These are phyloP conservation scores for Lycium ferocissimum DNA, from an alignment of 257 asterid species.

Conservation along the genomic window DNA sequence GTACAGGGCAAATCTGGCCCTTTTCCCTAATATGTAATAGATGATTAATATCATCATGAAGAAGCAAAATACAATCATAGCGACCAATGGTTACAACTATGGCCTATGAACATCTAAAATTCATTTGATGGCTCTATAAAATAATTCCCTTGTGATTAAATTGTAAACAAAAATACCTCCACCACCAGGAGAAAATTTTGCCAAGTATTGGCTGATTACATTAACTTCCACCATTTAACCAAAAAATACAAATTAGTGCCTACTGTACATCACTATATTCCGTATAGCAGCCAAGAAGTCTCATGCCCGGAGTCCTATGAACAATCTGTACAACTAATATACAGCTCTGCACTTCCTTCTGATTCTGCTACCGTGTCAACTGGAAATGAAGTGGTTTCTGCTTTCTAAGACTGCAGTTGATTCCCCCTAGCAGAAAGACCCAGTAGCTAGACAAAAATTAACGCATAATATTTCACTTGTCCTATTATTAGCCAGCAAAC, in stretches of 20 bases:
- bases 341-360: slow-evolving; percentile 34
- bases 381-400: background rate
- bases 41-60: background rate
- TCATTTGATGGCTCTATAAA: slow-evolving; percentile 16
- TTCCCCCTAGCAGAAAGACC: background rate
- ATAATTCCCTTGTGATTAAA: background rate
- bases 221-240: background rate
- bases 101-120: background rate
- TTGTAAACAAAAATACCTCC: slow-evolving; percentile 7
- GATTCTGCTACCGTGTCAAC: background rate
- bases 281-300: slow-evolving; percentile 31
- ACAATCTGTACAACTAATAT: slow-evolving; percentile 54
- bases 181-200: slow-evolving; percentile 18
- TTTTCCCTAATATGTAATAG: background rate
- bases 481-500: slow-evolving; percentile 19
- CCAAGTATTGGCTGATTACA: slow-evolving; percentile 25
- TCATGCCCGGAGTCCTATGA: slow-evolving; percentile 39
- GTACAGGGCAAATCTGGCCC: no score
- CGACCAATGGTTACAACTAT: background rate
- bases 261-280: slow-evolving; percentile 51
- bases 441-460: background rate
- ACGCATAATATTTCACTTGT: background rate
- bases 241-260: background rate
- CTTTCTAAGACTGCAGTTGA: background rate
- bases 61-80: background rate